Evolutionary conservation across 768 basidiomycete genomes (phyloP), one percentile per base, ranked within the genome.

Genomic region (Trametes coccinea): DNA sequence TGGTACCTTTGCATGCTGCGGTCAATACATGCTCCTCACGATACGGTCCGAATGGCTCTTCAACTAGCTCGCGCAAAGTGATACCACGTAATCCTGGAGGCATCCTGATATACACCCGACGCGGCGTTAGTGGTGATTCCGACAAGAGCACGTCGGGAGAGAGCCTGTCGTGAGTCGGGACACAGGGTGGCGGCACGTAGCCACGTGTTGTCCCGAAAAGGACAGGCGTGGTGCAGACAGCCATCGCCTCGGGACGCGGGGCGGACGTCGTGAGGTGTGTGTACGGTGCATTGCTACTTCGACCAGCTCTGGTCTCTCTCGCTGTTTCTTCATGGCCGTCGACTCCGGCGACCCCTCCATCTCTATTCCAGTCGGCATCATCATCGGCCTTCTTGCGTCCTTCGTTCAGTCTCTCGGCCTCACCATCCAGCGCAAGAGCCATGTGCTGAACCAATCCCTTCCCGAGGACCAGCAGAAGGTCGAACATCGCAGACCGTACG

Each of bases 401-500:
- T 92, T 90, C 70, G 79, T 95, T n/a, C 94, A 96, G 74, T 92
- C 90, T 22, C 78, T 95, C 9, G 94, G 94, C 17, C 82, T 98
- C 44, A 95, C 95, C 29, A 87, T 98, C 57, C 95, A 96, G 72
- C 87, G 95, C 62, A 94, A 95, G 79, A 93, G 91, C 67, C 95
- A 98, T 80, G 83, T 96, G 51, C 76, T 88, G 52, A 92, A 95
- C 70, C 90, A 93, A 67, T 74, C 77, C 2, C 79, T 89, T 10
- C 92, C 93, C 3, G 80, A 84, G 55, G 71, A 80, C 27, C 74
- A 84, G 53, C 86, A 86, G 70, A 80, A 80, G 59, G 81, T 84
- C 29, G 93, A 95, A 68, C 85, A 90, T 71, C 83, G 84, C 43
- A 81, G 94, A 70, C 94, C 95, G 85, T 92, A 72, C 77, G 83